Evolutionary conservation across 139 green algal genomes (phyloP).

Genomic region (Spirogloea muscicola): DNA sequence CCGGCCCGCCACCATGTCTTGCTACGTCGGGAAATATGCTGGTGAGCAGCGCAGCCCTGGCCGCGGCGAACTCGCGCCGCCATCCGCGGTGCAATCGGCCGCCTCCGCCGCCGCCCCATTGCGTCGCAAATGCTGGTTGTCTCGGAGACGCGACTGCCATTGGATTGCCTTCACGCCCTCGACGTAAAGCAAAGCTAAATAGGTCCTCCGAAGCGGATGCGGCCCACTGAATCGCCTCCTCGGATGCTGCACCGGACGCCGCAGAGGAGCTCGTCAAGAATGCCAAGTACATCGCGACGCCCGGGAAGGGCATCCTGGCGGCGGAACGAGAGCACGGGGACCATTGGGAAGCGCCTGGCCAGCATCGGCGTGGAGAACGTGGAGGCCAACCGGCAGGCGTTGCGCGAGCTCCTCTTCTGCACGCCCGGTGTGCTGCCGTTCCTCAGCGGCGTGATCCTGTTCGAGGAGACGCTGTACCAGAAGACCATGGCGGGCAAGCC

Average conservation of each 20-base stretch:
- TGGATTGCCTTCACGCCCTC: too few relatives aligned
- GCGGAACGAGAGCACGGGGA: conserved; percentile 99
- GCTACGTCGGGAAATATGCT: conserved; percentile 20
- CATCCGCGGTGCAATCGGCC: background rate
- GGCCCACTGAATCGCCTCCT: background rate
- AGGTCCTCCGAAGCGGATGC: background rate
- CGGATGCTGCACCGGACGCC: background rate
- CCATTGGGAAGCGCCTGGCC: conserved; percentile 90
- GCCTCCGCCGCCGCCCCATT: background rate
- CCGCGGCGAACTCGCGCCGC: background rate
- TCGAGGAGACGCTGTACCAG: conserved; percentile 91
- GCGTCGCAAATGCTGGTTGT: background rate
- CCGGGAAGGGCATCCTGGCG: conserved; percentile 87
- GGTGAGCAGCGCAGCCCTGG: background rate
- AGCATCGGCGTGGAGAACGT: conserved; percentile 97
- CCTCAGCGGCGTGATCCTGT: conserved; percentile 65
- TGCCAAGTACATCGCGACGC: conserved; percentile 38
- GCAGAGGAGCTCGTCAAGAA: conserved; percentile 41
- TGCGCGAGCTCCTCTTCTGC: conserved; percentile 90
- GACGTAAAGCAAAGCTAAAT: background rate
- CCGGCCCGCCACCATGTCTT: conserved; percentile 1
- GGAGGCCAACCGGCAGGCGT: conserved; percentile 86
- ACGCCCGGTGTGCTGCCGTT: conserved; percentile 67
- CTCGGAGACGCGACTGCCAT: too few relatives aligned
- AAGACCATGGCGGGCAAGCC: conserved; percentile 63